phyloP scores from a whole-genome alignment of 148 eudicot species.

The Silene uniflora region DNA sequence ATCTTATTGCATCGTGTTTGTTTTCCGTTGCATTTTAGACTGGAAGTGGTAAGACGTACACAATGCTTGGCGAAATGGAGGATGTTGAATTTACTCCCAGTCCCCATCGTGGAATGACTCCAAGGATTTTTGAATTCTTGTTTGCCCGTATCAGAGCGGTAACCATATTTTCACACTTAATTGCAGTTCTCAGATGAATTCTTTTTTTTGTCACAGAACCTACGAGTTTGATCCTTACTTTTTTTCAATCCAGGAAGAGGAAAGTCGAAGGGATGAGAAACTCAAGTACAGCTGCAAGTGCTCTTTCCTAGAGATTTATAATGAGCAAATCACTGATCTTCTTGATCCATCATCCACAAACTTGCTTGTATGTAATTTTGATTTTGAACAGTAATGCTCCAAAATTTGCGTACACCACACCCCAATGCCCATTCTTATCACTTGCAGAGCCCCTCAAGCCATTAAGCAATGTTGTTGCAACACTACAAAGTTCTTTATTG shows the following conservation, averaged over 20 bases:
- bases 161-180: slow-evolving; percentile 16
- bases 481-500: background rate
- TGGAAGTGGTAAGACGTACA: slow-evolving; percentile 95
- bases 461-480: background rate
- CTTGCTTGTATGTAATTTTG: slow-evolving; percentile 57
- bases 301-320: slow-evolving; percentile 94
- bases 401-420: background rate
- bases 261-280: slow-evolving; percentile 85
- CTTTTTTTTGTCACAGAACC: background rate
- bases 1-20: background rate
- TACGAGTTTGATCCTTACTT: slow-evolving; percentile 10
- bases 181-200: slow-evolving; percentile 8
- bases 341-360: slow-evolving; percentile 94
- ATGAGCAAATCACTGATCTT: slow-evolving; percentile 93
- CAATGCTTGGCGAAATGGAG: slow-evolving; percentile 97
- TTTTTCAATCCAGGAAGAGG: slow-evolving; percentile 69
- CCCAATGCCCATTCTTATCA: background rate
- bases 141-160: slow-evolving; percentile 97
- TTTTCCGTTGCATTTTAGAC: slow-evolving; percentile 39
- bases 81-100: slow-evolving; percentile 76
- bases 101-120: slow-evolving; percentile 89
- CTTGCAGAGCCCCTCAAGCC: background rate
- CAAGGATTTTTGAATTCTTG: slow-evolving; percentile 92
- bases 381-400: background rate
- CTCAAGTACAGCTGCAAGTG: slow-evolving; percentile 85